Evolutionary conservation across 768 basidiomycete species (phyloP).

Genomic region (Trametes cinnabarina): DNA sequence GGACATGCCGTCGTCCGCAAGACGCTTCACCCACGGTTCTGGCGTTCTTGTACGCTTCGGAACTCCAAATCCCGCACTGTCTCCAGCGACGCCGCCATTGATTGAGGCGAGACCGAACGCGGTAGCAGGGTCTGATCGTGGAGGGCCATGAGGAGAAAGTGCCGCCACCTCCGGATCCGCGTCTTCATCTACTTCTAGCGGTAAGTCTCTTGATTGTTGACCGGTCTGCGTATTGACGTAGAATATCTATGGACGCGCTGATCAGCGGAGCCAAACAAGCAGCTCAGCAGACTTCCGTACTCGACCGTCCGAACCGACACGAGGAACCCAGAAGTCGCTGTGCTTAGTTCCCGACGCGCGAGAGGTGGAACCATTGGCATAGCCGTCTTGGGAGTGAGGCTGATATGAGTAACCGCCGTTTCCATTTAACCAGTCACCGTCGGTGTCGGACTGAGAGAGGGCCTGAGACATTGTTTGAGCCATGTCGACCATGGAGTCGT

Average conservation of each 20-base stretch:
- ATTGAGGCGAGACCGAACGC: slow-evolving; percentile 46
- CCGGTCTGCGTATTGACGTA: slow-evolving; percentile 92
- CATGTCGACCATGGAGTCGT: slow-evolving; percentile 44
- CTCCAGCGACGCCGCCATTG: slow-evolving; percentile 6
- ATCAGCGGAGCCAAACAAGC: background rate
- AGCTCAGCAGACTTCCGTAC: slow-evolving; percentile 41
- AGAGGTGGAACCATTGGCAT: slow-evolving; percentile 16
- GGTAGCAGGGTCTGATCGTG: slow-evolving; percentile 53
- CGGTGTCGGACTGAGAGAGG: slow-evolving; percentile 40
- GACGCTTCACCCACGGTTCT: slow-evolving; percentile 78
- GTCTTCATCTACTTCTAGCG: slow-evolving; percentile 67
- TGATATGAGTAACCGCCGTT: slow-evolving; percentile 33
- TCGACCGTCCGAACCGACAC: slow-evolving; percentile 79
- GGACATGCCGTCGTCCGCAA: slow-evolving; percentile 79
- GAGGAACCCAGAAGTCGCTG: slow-evolving; percentile 90
- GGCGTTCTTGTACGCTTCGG: slow-evolving; percentile 59
- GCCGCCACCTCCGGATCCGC: slow-evolving; percentile 64
- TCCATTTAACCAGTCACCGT: slow-evolving; percentile 55
- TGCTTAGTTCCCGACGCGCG: slow-evolving; percentile 38
- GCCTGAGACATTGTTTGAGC: slow-evolving; percentile 47
- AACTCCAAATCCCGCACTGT: slow-evolving; percentile 56
- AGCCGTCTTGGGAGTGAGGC: slow-evolving; percentile 18
- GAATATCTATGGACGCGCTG: slow-evolving; percentile 64
- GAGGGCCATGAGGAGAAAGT: slow-evolving; percentile 52
- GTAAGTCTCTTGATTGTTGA: slow-evolving; percentile 80